Evolutionary conservation across 139 green algal genomes (phyloP), one percentile per base, ranked within the genome.

Genomic region (Volvox reticuliferus): DNA sequence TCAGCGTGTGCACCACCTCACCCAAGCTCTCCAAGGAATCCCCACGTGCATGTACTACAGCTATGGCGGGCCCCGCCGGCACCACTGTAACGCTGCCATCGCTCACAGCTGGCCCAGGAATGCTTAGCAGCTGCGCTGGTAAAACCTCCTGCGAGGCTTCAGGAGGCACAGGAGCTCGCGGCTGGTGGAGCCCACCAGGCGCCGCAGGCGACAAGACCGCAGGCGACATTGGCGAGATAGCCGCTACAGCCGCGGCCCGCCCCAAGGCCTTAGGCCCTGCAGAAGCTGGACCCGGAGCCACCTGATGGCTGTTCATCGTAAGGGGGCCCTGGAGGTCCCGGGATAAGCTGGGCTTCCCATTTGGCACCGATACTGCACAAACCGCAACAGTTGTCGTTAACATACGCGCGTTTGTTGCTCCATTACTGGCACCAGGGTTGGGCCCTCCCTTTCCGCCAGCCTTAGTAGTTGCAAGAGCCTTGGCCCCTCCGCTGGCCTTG

Each of bases 21-120:
- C 82, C 76, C 35, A 91, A 67, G 90, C 84, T 91, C 36, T 93
- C 90, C 22, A 93, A 32, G 21, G 82, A 91, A 50, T 93, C 90
- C 26, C 77, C 68, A 12, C 90, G 90, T 20, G 76, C 62, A 67
- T 93, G 90, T 44, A 73, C 1, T 6, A n/a, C 44, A 28, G 71
- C 71, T 44, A 73, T 24, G 28, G 44, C 28, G 1, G 36, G 17
- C 16, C n/a, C 37, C 13, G 20, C 36, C 36, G 85, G n/a, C 80
- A 73, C 21, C 21, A 28, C 65, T 16, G 21, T 73, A 9, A 24
- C 6, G 65, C 12, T 73, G 65, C 21, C 2, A 28, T 24, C 65
- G 65, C 24, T 28, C 65, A 28, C 65, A 28, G 65, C 65, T 55
- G 44, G 44, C 44, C 9, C 44, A 9, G 44, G 44, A 55, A 9